Evolutionary conservation across 768 basidiomycete species (phyloP), one percentile per base, ranked within the genome.

Genomic region (Xerocomus potaroensis): DNA sequence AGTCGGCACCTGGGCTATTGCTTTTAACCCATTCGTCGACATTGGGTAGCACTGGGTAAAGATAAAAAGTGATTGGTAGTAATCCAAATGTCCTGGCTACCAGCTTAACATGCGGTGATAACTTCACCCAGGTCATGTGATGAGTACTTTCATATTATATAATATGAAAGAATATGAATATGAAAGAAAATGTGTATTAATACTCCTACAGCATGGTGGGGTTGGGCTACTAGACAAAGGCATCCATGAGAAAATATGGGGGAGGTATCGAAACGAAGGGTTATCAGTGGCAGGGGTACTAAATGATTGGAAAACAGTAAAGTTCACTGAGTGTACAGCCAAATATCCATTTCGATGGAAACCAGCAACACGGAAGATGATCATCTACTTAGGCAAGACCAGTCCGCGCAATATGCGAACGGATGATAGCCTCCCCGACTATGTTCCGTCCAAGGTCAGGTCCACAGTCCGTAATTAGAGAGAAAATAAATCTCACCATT

Each of bases 1-100:
- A 34, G 91, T 96, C 38, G 96, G 96, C 42, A 99, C 95, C n/a
- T 96, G 96, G 41, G 96, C 89, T 65, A 99, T 99, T 38, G 88
- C 86, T 73, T 97, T 97, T 59, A 98, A 77, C 47, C 91, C 90
- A 66, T 87, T 91, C 42, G 90, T 88, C 65, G 89, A 89, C 78
- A 80, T 80, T 43, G 63, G 65, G 41, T 40, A 39, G 55, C 22
- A 26, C 37, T 48, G 37, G 36, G 30, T 11, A 36, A 36, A 47
- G 51, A 54, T 53, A 48, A 42, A 27, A 43, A 46, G 38, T 41
- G 39, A 50, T 30, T n/a, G 9, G 15, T 11, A 21, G 21, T 9
- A n/a, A n/a, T n/a, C n/a, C n/a, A n/a, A n/a, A n/a, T n/a, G n/a
- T n/a, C n/a, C n/a, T n/a, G 8, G 26, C 26, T 27, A 34, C 33